Evolutionary conservation across 2,329 filamentous ascomycete genomes (phyloP).

Genomic region (Beauveria pseudobassiana): DNA sequence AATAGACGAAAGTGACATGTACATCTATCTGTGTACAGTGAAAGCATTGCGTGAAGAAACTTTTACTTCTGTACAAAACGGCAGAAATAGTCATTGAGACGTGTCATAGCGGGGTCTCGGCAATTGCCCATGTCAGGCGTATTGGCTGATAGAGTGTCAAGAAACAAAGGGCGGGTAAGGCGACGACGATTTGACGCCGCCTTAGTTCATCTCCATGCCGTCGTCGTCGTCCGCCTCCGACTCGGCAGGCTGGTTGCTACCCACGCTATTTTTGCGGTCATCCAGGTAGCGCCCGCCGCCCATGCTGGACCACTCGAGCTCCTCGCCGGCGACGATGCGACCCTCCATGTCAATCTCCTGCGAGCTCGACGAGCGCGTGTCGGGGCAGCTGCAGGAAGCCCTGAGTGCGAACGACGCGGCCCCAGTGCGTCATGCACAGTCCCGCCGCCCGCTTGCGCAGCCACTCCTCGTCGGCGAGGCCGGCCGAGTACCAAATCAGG

Average conservation of each 20-base stretch:
- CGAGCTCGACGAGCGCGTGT: conserved; percentile 76
- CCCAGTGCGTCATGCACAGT: conserved; percentile 93
- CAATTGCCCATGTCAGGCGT: neutral
- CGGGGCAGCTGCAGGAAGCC: conserved; percentile 79
- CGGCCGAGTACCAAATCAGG: conserved; percentile 91
- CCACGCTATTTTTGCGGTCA: conserved; percentile 50
- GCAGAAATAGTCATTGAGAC: neutral
- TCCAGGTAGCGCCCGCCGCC: conserved; percentile 38
- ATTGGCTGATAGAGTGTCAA: neutral
- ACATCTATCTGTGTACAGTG: neutral
- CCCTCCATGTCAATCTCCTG: conserved; percentile 91
- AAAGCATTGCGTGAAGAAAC: neutral
- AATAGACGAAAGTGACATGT: neutral
- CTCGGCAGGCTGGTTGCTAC: conserved; percentile 49
- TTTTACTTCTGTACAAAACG: neutral
- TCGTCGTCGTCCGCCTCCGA: conserved; percentile 55
- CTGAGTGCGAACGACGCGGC: conserved; percentile 80
- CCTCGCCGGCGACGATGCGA: conserved; percentile 81
- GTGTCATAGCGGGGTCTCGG: too few relatives aligned
- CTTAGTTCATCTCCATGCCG: conserved; percentile 50
- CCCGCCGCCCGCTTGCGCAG: conserved; percentile 77
- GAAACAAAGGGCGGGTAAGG: neutral
- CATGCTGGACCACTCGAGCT: conserved; percentile 53
- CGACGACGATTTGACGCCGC: neutral
- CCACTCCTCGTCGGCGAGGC: conserved; percentile 87